These are phyloP conservation scores for Phytophthora boehmeriae DNA, from an alignment of 352 stramenopile genomes.

Conservation along the genomic window DNA sequence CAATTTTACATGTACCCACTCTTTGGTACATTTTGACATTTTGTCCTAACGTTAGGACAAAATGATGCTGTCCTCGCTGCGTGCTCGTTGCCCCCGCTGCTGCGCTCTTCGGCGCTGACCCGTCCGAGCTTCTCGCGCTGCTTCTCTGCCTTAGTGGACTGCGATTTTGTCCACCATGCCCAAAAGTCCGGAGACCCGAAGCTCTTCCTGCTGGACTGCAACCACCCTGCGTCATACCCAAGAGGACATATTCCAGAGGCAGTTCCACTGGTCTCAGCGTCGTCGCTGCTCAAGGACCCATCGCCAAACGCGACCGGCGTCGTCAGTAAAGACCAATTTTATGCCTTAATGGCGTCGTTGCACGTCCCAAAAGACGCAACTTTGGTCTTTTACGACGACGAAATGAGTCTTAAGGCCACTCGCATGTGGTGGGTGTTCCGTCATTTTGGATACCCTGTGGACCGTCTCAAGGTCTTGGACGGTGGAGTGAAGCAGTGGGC, in stretches of 20 bases:
- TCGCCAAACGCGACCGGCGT: conserved; percentile 51
- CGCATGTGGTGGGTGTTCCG: conserved; percentile 84
- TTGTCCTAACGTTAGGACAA: too few species aligned
- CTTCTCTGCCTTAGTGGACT: conserved; percentile 49
- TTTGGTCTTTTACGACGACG: conserved; percentile 83
- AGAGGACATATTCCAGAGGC: conserved; percentile 57
- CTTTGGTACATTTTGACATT: too few species aligned
- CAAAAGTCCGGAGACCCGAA: conserved; percentile 18
- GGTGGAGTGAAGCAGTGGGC: conserved; percentile 77
- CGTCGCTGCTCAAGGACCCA: conserved; percentile 60
- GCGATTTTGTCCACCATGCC: conserved; percentile 42
- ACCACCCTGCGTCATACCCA: conserved; percentile 57
- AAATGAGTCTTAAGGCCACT: conserved; percentile 68
- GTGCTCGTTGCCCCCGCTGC: not conserved
- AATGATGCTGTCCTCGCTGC: not conserved
- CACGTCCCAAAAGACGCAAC: conserved; percentile 52
- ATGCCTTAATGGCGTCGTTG: conserved; percentile 47
- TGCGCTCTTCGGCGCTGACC: not conserved
- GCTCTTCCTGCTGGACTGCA: conserved; percentile 63
- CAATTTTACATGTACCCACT: not conserved
- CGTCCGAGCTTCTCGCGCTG: conserved; percentile 8
- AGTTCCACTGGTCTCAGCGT: conserved; percentile 45
- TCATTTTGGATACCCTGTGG: conserved; percentile 73
- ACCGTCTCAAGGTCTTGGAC: conserved; percentile 82
- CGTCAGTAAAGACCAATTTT: conserved; percentile 49